Evolutionary conservation across 129 eudicot genomes (phyloP).

Genomic region (Lonicera japonica): DNA sequence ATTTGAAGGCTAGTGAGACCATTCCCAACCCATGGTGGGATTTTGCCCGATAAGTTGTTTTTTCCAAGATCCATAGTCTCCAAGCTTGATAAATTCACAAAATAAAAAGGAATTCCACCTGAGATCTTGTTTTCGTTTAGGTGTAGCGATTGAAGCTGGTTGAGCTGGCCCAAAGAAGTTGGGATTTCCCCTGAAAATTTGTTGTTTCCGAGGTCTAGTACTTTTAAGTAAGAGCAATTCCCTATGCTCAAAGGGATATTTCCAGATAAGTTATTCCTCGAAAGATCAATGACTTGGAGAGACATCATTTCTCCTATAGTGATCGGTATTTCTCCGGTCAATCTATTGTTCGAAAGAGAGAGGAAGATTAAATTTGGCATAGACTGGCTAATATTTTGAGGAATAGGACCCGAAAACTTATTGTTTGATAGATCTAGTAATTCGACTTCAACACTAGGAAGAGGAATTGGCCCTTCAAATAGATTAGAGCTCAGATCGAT

Average conservation of each 20-base stretch:
- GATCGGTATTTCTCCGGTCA: constrained; percentile 37
- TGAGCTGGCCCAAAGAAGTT: constrained; percentile 30
- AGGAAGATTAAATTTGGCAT: constrained; percentile 40
- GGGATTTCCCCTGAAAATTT: constrained; percentile 29
- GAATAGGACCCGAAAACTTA: constrained; percentile 32
- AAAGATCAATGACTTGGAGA: constrained; percentile 36
- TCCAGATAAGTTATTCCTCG: constrained; percentile 24
- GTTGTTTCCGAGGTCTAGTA: constrained; percentile 40
- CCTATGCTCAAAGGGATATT: constrained; percentile 24
- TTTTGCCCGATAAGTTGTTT: constrained; percentile 25
- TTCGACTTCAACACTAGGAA: constrained; percentile 28
- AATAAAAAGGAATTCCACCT: constrained; percentile 29
- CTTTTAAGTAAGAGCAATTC: constrained; percentile 22
- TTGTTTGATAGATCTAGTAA: constrained; percentile 38
- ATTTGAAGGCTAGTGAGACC: constrained; percentile 30
- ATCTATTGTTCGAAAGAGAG: constrained; percentile 34
- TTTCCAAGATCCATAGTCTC: constrained; percentile 40
- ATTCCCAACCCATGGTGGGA: constrained; percentile 35
- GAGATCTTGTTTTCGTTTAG: constrained; percentile 34
- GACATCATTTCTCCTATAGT: constrained; percentile 33
- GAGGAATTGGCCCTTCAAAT: constrained; percentile 42
- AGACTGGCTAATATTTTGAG: constrained; percentile 24
- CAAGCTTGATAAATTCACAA: constrained; percentile 29
- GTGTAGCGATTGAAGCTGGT: constrained; percentile 34
- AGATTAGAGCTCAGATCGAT: constrained; percentile 38